These are phyloP conservation scores for Sphagnum fallax DNA, from an alignment of 228 moss, liverwort and hornwort species.

Conservation along the genomic window DNA sequence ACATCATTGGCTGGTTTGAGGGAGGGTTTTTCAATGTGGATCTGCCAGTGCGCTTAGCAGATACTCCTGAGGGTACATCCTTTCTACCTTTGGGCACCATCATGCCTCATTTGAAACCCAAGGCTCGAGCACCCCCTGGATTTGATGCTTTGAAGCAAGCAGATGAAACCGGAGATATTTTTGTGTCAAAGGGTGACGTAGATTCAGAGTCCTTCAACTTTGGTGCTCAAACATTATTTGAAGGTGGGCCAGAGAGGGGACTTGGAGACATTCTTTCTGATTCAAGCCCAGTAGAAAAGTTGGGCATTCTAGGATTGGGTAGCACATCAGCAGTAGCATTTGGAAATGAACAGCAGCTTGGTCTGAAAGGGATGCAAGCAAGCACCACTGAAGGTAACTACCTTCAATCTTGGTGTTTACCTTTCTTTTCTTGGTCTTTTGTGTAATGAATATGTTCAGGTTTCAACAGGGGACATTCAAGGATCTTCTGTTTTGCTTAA, in stretches of 20 bases:
- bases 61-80: slow-evolving; percentile 64
- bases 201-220: slow-evolving; percentile 37
- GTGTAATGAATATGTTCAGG: too few species aligned
- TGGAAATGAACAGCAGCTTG: slow-evolving; percentile 24
- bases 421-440: too few species aligned
- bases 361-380: slow-evolving; percentile 15
- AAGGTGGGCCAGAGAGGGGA: slow-evolving; percentile 14
- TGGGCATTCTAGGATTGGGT: slow-evolving; percentile 4
- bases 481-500: too few species aligned
- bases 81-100: slow-evolving; percentile 69
- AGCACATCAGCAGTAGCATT: slow-evolving; percentile 24
- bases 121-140: slow-evolving; percentile 85
- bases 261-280: slow-evolving; percentile 20
- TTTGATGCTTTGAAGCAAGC: slow-evolving; percentile 72
- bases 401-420: too few species aligned
- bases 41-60: slow-evolving; percentile 76
- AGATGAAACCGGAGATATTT: slow-evolving; percentile 49
- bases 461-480: too few species aligned
- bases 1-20: slow-evolving; percentile 98
- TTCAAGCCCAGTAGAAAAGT: slow-evolving; percentile 22
- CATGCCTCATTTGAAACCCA: slow-evolving; percentile 97
- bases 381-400: slow-evolving; percentile 20
- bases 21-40: slow-evolving; percentile 91
- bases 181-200: slow-evolving; percentile 42
- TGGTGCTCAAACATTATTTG: slow-evolving; percentile 34